Base-by-base conservation (phyloP, 352 stramenopile genomes). In the Phytophthora constricta region DNA sequence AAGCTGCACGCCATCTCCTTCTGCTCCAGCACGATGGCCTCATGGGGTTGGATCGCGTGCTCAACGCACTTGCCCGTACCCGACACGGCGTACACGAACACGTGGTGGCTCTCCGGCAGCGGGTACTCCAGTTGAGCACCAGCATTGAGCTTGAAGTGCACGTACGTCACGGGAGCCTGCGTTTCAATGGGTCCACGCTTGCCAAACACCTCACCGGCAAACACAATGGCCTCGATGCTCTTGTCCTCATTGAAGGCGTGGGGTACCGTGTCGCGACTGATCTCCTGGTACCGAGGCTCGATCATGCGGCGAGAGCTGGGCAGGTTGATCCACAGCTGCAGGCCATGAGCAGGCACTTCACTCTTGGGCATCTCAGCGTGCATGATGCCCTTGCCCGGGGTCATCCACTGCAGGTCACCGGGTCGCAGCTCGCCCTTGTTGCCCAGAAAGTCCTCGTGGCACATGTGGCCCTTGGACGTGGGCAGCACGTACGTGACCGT, bases 401-500 rank as follows among this genome's bases (percentile, higher is more conserved):
- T 84, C 78, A 87, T 87, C 78, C 79, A 87, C 65, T 87, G 79
- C 28, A 87, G 59, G 45, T 85, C 79, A 17, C 79, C 79, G 19
- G 79, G 65, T 2, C 65, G 69, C 1, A 87, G 48, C 50, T 74
- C 57, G 31, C 76, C 76, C 39, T 82, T 77, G 64, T 87, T 76
- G 45, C 79, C 74, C 2, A 78, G 55, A 50, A 87, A 95, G 78
- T 98, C 92, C 41, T 93, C 74, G 74, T 98, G 92, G 7, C 71
- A 60, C 68, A 97, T 91, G 26, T 89, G 80, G 48, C 93, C 92
- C 62, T 92, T 76, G 47, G 72, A 81, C 17, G 65, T 57, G 13
- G 76, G 79, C 25, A 98, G 67, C 62, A 94, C 77, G 73, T 96
- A 97, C 22, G 93, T 97, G 5, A 98, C 75, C 2, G 91, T 98